Base-by-base conservation (phyloP, 768 basidiomycete species). In the Rhodotorula toruloides region DNA sequence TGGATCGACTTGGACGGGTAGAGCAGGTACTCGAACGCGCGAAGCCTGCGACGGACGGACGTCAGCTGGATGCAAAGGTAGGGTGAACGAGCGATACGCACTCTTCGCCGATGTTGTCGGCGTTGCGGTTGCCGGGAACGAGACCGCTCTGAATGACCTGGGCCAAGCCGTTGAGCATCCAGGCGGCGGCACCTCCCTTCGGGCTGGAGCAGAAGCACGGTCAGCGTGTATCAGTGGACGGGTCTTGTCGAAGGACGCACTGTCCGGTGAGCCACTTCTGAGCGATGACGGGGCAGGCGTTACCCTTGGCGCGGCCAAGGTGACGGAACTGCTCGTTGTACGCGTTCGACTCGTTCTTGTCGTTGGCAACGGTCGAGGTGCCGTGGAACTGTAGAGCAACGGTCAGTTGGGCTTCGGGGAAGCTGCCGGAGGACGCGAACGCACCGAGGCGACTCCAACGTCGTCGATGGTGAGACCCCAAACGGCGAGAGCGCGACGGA, bases 1-100 rank as follows among this genome's bases (percentile, higher is more conserved):
- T 91, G 85, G 72, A 99, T 91, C 8, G 93, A 84, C 80, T 88
- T 92, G 31, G 96, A 99, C 12, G 94, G 96, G 88, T 96, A 99
- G 85, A 99, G 85, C 62, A 99, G 84, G 80, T 87, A 85, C 64
- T 85, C 86, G 76, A 90, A 91, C 62, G 91, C 83, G 74, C 89
- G 86, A 80, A 99, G 91, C 76, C 44, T 77, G 76, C 37, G 79
- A 75, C n/a, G 64, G 39, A 32, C 3, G 29, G 16, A 34, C 27
- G 36, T 57, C 31, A 72, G 27, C 91, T 94, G 6, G 91, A 93
- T n/a, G 87, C 92, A 97, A 84, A 97, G 83, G 80, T 86, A 84
- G 84, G 85, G 76, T n/a, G 13, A 49, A 34, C n/a, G 37, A 44
- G 22, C 43, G 25, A 25, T 22, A 25, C 44, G 19, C 44, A 46